Evolutionary conservation across 345 rosid species (phyloP).

Genomic region (Angophora floribunda): DNA sequence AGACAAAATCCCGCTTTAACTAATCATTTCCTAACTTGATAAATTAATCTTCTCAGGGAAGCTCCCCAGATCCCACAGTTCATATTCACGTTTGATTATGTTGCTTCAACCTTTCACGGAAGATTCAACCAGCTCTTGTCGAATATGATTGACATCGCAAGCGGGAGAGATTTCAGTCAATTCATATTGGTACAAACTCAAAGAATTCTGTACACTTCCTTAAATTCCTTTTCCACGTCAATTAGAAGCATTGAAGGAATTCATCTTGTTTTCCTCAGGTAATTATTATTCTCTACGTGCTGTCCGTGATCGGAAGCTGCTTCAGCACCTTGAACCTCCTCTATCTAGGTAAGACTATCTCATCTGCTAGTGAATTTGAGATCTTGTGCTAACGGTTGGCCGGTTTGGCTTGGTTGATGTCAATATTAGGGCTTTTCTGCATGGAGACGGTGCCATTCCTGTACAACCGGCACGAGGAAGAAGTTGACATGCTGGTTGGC

Average conservation of each 20-base stretch:
- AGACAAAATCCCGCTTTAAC: neutral
- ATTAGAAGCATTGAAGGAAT: neutral
- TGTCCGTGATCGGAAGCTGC: conserved; percentile 65
- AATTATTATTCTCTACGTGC: conserved; percentile 35
- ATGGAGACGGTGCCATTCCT: conserved; percentile 56
- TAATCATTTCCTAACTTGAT: neutral
- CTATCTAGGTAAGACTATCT: conserved; percentile 41
- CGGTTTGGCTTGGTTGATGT: neutral
- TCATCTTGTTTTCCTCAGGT: neutral
- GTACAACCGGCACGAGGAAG: conserved; percentile 46
- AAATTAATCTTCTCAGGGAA: conserved; percentile 33
- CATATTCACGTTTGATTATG: conserved; percentile 23
- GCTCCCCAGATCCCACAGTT: conserved; percentile 34
- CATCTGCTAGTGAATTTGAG: neutral
- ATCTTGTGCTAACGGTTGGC: neutral
- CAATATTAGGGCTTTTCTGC: conserved; percentile 18
- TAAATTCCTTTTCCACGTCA: neutral
- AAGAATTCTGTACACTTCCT: neutral
- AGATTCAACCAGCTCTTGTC: conserved; percentile 31
- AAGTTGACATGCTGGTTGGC: conserved; percentile 43
- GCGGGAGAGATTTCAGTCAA: conserved; percentile 50
- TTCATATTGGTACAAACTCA: conserved; percentile 42
- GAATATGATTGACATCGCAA: conserved; percentile 43
- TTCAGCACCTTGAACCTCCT: conserved; percentile 72
- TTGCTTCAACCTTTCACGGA: conserved; percentile 29